Evolutionary conservation across 805 yeast genomes (phyloP), one percentile per base, ranked within the genome.

Genomic region (Candida rishiriensis): DNA sequence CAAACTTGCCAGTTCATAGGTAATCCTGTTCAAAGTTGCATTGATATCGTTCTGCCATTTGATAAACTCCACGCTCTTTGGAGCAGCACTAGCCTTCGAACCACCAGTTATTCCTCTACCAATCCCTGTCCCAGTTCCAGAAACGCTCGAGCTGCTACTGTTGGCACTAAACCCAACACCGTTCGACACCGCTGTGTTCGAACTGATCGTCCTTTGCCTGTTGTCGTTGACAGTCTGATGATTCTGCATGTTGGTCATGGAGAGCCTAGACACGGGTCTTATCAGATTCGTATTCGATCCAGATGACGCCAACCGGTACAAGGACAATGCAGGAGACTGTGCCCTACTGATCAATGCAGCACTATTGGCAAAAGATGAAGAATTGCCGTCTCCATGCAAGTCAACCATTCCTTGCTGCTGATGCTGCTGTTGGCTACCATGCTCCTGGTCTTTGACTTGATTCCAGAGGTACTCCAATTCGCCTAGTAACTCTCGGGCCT

Each of bases 401-500:
- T 31, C 39, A 5, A n/a, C 13, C 10, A 26, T 18, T 10, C 13
- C 31, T n/a, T 35, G 35, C 5, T 29, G 36, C n/a, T 42, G 50
- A 45, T 53, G 50, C 36, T 48, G 53, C 6, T 83, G 78, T 57
- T 81, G 88, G 59, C 81, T 83, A 32, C 30, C 18, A 6, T 29
- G 36, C n/a, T 42, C 52, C 36, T 50, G 50, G 44, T 53, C 52
- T 37, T 48, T 54, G 6, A 83, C 78, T 57, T 81, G 88, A 60
- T 81, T 84, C 89, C 90, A 87, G 35, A 83, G 64, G 51, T 72
- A 76, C 58, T 85, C 90, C 51, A 88, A 71, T 54, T 86, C 93
- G 37, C 70, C 64, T 43, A 84, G 68, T 41, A 82, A 69, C 55
- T 81, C 88, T 15, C 82, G 63, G 0, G 89, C 81, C 53, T 81